Conservation (phyloP, 371 early-diverging fungal genomes). For the Entomophthora muscae region DNA sequence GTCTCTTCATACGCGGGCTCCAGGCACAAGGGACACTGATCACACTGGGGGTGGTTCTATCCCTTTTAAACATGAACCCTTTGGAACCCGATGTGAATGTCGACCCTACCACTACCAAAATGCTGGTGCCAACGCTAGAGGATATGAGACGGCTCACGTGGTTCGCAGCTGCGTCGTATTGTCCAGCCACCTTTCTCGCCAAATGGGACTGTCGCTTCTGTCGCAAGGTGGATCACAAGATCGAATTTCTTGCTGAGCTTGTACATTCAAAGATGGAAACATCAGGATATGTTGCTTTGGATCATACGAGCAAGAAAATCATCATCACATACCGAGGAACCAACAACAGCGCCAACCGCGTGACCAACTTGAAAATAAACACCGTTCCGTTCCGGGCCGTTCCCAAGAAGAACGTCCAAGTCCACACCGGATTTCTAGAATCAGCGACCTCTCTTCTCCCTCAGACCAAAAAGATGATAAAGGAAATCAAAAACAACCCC, state of each 20-base stretch:
- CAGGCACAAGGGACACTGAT: too few relatives aligned
- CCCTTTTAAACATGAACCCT: background rate
- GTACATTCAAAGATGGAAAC: background rate
- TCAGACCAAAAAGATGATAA: background rate
- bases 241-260: background rate
- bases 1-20: too few relatives aligned
- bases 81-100: background rate
- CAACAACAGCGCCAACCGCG: background rate
- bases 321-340: background rate
- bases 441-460: background rate
- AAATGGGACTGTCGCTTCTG: background rate
- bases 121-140: background rate
- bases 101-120: background rate
- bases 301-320: background rate
- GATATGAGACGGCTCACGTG: background rate
- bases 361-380: background rate
- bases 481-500: background rate
- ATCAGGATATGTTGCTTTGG: background rate
- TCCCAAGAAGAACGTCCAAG: background rate
- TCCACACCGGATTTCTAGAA: background rate
- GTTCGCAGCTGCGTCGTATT: background rate
- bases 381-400: background rate
- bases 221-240: background rate
- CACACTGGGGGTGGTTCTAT: too few relatives aligned
- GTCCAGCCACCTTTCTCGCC: background rate